Evolutionary conservation across 2,329 filamentous ascomycete genomes (phyloP), one percentile per base, ranked within the genome.

Genomic region (Ophiostoma triangulosporum): DNA sequence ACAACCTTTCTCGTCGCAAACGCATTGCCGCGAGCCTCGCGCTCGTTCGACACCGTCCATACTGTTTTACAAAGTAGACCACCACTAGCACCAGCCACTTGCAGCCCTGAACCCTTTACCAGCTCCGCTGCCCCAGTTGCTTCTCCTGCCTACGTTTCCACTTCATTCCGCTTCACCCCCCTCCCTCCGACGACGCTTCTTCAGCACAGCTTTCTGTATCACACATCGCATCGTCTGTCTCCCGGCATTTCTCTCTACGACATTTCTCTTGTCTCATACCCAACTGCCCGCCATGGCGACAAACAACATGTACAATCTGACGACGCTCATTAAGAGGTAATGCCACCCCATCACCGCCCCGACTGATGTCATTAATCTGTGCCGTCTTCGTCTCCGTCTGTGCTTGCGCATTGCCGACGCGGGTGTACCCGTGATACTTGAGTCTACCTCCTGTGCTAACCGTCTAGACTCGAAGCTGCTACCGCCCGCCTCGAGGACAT

Each of bases 261-360:
- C 27, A 11, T 12, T 40, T 46, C 12, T 31, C 24, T 24, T 9
- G 6, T 35, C 46, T 4, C 6, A 22, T 15, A n/a, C 32, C 6
- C 20, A 4, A 33, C 29, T 60, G 60, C 64, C 26, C 63, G 69
- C 57, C 58, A 90, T 90, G 85, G 80, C 84, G 60, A 73, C 81
- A 58, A 86, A 78, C 70, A 87, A 89, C 64, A 96, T 97, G 88
- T 84, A 97, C 71, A 97, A 95, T 67, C 74, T 98, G 58, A 94
- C 89, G 33, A 98, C 93, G 53, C 80, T 98, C 64, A 96, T 98
- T 74, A 98, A 98, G 79, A 83, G 93, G 93, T 97, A 79, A 63
- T 80, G 71, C 57, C 51, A 5, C 38, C 17, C 14, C 20, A 54
- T n/a, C 52, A 50, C 55, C 51, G 58, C 58, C 54, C 15, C 38